Evolutionary conservation across 768 basidiomycete genomes (phyloP), one percentile per base, ranked within the genome.

Genomic region (Sporobolomyces roseus): DNA sequence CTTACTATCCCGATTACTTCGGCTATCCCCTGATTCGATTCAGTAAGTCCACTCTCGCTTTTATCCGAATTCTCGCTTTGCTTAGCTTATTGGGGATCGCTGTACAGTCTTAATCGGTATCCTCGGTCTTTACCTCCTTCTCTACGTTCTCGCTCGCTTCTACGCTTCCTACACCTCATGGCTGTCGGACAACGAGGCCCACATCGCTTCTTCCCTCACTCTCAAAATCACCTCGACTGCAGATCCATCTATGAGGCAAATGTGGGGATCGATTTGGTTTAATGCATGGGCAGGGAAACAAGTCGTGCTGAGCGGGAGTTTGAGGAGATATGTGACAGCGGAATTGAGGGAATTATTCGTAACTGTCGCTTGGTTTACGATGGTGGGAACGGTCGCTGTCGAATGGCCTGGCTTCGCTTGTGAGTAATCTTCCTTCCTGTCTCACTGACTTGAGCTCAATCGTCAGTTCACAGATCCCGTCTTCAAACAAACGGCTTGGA

Each of bases 281-380:
- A 93, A 93, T 79, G 91, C 93, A 0, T 85, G 94, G 73, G 93
- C 92, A 63, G 96, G 94, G 8, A 92, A 93, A 77, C 84, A 89
- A 43, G 82, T 98, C 43, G 86, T 91, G 5, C 84, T 87, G 30
- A 88, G 88, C 25, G 90, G 91, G 21, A 90, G 91, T 0, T 81
- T 98, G 60, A 83, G 96, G 80, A 82, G 93, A 59, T 98, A 93
- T 76, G 92, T 88, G 74, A 94, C 96, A 0, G 94, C 96, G 3
- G 91, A 91, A 9, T 80, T 93, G 80, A 83, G 93, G 61, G 96
- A 99, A 78, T 84, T 99, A 58, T 84, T 97, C 56, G 89, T 91
- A 78, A 91, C 93, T 75, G 89, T 93, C 0, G 93, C 96, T 73
- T 97, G 90, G 88, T 90, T 88, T 77, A 84, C 90, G 46, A 75